These are phyloP conservation scores for Pythium diclinum DNA, from an alignment of 352 stramenopile genomes.

Conservation along the genomic window DNA sequence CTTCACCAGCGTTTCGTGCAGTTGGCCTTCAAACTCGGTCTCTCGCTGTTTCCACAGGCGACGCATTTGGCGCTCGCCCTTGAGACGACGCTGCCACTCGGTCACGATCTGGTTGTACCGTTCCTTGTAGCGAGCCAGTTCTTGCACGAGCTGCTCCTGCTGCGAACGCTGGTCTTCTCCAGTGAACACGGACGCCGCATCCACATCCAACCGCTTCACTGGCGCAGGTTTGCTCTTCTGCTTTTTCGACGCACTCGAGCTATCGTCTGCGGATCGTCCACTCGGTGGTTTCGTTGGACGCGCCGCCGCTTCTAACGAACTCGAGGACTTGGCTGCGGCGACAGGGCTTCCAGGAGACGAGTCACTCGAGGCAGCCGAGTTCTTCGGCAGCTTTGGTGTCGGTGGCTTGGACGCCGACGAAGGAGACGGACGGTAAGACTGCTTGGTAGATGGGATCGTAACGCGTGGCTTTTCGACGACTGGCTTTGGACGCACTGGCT, in stretches of 20 bases:
- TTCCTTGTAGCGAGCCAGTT: slow-evolving; percentile 75
- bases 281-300: slow-evolving; percentile 15
- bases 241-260: slow-evolving; percentile 1
- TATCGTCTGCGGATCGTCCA: slow-evolving; percentile 1
- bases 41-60: slow-evolving; percentile 77
- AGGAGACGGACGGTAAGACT: neutral
- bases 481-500: slow-evolving; percentile 9
- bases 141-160: slow-evolving; percentile 33
- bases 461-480: neutral
- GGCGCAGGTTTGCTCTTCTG: slow-evolving; percentile 14
- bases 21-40: slow-evolving; percentile 63
- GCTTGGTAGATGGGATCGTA: neutral
- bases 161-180: slow-evolving; percentile 7
- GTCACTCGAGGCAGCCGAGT: slow-evolving; percentile 9
- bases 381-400: slow-evolving; percentile 4
- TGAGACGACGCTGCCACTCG: slow-evolving; percentile 75
- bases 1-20: slow-evolving; percentile 57
- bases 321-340: neutral
- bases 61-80: slow-evolving; percentile 73
- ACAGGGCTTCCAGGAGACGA: slow-evolving; percentile 15
- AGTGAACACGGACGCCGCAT: neutral
- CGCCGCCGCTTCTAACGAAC: neutral
- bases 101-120: slow-evolving; percentile 79
- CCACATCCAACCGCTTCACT: slow-evolving; percentile 21
- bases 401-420: neutral